Conservation (phyloP, 83 land plant genomes). For the Diphasiastrum complanatum region DNA sequence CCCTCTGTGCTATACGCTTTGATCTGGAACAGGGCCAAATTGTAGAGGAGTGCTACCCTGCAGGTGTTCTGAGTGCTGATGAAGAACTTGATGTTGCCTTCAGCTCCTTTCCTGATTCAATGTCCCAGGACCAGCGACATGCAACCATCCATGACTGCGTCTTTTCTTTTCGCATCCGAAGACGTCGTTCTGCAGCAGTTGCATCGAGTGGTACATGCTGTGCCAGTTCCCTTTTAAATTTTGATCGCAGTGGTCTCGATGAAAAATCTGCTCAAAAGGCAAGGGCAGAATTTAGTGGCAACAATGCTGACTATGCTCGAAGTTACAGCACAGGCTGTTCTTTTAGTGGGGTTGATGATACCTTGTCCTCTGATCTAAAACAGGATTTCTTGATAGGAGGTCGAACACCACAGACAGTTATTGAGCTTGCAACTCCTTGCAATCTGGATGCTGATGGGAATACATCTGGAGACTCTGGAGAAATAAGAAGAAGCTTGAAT, state of each 20-base stretch:
- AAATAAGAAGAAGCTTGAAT: too few relatives aligned
- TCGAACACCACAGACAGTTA: too few relatives aligned
- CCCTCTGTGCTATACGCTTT: constrained; percentile 85
- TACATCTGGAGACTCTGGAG: too few relatives aligned
- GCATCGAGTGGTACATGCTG: constrained; percentile 6
- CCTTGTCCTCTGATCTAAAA: too few relatives aligned
- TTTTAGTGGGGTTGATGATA: too few relatives aligned
- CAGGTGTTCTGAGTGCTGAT: constrained; percentile 49
- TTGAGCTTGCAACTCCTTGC: too few relatives aligned
- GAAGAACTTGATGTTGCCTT: constrained; percentile 87
- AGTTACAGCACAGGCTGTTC: too few relatives aligned
- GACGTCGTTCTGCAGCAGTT: constrained; percentile 32
- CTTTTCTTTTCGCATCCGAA: constrained; percentile 77
- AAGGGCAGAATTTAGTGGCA: constrained; percentile 2
- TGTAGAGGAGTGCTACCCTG: constrained; percentile 83
- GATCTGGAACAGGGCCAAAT: constrained; percentile 97
- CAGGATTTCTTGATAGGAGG: too few relatives aligned
- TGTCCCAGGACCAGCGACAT: constrained; percentile 73
- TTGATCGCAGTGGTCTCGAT: constrained; percentile 8
- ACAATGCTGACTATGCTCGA: too few relatives aligned
- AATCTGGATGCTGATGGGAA: too few relatives aligned
- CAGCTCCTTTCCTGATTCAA: constrained; percentile 94
- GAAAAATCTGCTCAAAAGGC: constrained; percentile 4
- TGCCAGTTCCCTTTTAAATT: constrained; percentile 21
- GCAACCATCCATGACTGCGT: constrained; percentile 82